These are phyloP conservation scores for Aechmea fasciata DNA, from an alignment of 176 grass and related monocot genomes.

Conservation along the genomic window DNA sequence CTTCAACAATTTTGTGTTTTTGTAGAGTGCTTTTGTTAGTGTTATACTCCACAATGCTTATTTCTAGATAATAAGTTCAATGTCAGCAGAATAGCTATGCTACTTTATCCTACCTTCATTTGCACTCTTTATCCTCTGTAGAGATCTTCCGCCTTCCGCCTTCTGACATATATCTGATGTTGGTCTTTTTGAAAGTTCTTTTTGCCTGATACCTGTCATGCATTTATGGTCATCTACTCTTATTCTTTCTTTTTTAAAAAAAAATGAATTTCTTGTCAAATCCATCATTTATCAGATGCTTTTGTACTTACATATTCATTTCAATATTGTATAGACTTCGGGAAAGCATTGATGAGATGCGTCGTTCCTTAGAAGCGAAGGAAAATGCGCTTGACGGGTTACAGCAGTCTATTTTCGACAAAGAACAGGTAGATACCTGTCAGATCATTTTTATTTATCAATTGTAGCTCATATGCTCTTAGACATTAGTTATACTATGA, in stretches of 20 bases:
- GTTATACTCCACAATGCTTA: no score
- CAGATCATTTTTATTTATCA: conserved; percentile 10
- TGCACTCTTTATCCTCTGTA: no score
- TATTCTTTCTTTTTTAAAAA: neutral
- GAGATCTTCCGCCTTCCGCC: no score
- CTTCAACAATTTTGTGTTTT: no score
- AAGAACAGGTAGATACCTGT: conserved; percentile 70
- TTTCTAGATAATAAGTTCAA: no score
- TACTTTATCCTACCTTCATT: no score
- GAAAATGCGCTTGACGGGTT: conserved; percentile 71
- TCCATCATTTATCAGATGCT: conserved; percentile 5
- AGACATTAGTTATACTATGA: neutral
- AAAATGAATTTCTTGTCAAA: neutral
- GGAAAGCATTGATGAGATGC: conserved; percentile 77
- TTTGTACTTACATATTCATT: conserved; percentile 8
- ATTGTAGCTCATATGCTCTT: neutral
- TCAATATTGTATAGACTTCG: conserved; percentile 60
- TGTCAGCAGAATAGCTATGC: no score
- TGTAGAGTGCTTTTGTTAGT: no score
- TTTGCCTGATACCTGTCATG: neutral
- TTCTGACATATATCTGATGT: no score
- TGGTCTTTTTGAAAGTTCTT: no score
- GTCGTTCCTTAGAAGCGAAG: conserved; percentile 60
- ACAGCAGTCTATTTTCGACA: conserved; percentile 73
- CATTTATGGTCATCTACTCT: neutral